A percentile compares a stretch with the other conserved stretches of the same genome.
Evolutionary conservation across 805 yeast species (phyloP).

Genomic region (Nakazawaea holstii): DNA sequence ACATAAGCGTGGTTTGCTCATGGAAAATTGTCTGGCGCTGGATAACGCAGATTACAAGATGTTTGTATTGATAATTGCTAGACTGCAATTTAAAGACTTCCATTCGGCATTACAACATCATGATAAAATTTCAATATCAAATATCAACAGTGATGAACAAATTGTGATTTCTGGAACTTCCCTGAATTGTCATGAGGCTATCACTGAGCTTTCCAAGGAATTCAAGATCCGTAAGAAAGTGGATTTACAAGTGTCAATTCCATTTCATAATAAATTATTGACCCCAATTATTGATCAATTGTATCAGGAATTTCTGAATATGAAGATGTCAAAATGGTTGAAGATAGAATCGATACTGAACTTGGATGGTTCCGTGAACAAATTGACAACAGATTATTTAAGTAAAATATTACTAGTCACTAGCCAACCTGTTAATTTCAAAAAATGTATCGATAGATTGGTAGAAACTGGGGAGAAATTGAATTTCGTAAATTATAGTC

Average conservation of each 20-base stretch:
- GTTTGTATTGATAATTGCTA: conserved; percentile 26
- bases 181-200: conserved; percentile 13
- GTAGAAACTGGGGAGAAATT: conserved; percentile 3
- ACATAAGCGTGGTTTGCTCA: conserved; percentile 23
- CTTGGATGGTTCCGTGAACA: conserved; percentile 20
- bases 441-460: conserved; percentile 23
- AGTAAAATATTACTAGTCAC: conserved; percentile 25
- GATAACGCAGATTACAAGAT: conserved; percentile 28
- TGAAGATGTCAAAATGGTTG: conserved; percentile 9
- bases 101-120: background rate
- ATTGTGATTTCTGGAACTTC: conserved; percentile 26
- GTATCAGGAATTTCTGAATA: conserved; percentile 8
- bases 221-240: conserved; percentile 19
- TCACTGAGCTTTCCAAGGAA: conserved; percentile 12
- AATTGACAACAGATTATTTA: conserved; percentile 16
- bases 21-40: conserved; percentile 26
- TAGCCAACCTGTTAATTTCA: conserved; percentile 25
- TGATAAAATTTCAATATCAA: conserved; percentile 19
- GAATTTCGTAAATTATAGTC: conserved; percentile 26
- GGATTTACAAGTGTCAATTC: conserved; percentile 25
- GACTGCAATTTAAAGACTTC: conserved; percentile 17
- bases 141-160: conserved; percentile 28
- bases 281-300: conserved; percentile 21
- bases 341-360: conserved; percentile 24
- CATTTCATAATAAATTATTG: conserved; percentile 29